phyloP scores from a whole-genome alignment of 2,329 filamentous ascomycete genomes.

The Cladophialophora psammophila region DNA sequence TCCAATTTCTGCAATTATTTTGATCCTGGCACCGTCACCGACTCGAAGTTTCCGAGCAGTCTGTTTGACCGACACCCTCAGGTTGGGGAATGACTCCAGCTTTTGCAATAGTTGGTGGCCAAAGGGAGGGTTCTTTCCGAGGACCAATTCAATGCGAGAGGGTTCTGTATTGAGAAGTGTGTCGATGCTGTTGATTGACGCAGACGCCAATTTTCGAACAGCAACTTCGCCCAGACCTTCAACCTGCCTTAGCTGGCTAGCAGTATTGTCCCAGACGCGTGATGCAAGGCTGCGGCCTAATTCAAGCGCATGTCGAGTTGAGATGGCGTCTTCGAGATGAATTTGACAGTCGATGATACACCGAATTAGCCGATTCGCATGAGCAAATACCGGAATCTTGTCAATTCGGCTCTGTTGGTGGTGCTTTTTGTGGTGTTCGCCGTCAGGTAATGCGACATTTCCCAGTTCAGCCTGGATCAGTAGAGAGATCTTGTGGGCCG shows the following conservation, averaged over 20 bases:
- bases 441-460: conserved; percentile 66
- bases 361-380: conserved; percentile 72
- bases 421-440: conserved; percentile 64
- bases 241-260: conserved; percentile 83
- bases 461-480: conserved; percentile 79
- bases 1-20: conserved; percentile 71
- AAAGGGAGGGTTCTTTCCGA: conserved; percentile 83
- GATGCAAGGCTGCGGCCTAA: conserved; percentile 79
- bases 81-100: conserved; percentile 74
- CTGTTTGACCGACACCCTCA: conserved; percentile 63
- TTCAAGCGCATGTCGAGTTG: conserved; percentile 74
- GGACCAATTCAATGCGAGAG: conserved; percentile 75
- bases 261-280: conserved; percentile 80
- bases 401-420: conserved; percentile 57
- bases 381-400: conserved; percentile 69
- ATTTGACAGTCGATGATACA: conserved; percentile 80
- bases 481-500: conserved; percentile 77
- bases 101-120: conserved; percentile 72
- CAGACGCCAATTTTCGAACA: conserved; percentile 75
- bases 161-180: conserved; percentile 72
- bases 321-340: conserved; percentile 67
- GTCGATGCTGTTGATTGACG: conserved; percentile 74
- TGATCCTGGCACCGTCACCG: conserved; percentile 61
- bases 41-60: conserved; percentile 51
- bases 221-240: conserved; percentile 76